A percentile compares a stretch with the other conserved stretches of the same genome.
These are phyloP conservation scores for Trypanosomatidae sp. DNA, from an alignment of 208 protist genomes.

Conservation along the genomic window DNA sequence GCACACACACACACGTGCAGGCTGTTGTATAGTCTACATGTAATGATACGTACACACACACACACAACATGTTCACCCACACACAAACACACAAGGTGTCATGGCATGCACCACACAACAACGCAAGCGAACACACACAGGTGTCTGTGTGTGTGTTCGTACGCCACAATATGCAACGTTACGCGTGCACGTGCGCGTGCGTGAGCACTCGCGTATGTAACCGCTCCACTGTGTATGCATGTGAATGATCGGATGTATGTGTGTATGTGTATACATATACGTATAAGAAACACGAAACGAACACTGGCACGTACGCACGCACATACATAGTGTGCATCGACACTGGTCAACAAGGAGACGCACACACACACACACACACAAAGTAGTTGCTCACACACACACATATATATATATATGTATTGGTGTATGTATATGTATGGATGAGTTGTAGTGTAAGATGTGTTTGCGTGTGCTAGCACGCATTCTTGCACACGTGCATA, in stretches of 20 bases:
- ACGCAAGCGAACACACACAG: background rate
- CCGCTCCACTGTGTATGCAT: background rate
- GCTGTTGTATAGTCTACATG: too few species aligned
- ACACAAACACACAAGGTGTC: background rate
- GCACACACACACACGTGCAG: too few species aligned
- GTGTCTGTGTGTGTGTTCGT: background rate
- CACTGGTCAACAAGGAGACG: background rate
- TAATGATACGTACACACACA: too few species aligned
- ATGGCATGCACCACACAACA: background rate
- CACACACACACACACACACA: background rate
- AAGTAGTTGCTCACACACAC: background rate
- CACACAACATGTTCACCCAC: background rate
- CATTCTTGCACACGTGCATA: too few species aligned
- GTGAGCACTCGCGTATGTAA: background rate
- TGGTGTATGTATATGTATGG: background rate
- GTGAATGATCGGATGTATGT: background rate
- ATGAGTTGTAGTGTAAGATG: conserved; percentile 2
- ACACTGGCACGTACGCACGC: too few species aligned
- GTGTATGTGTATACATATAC: background rate
- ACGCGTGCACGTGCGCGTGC: background rate
- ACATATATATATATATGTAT: background rate
- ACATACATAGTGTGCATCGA: too few species aligned
- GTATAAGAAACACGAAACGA: too few species aligned
- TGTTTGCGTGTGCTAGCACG: background rate
- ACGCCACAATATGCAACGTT: background rate